A percentile compares a stretch with the other conserved stretches of the same genome.
Conservation (phyloP, 2,329 filamentous ascomycete genomes). For the Aspergillus quadrilineatus region DNA sequence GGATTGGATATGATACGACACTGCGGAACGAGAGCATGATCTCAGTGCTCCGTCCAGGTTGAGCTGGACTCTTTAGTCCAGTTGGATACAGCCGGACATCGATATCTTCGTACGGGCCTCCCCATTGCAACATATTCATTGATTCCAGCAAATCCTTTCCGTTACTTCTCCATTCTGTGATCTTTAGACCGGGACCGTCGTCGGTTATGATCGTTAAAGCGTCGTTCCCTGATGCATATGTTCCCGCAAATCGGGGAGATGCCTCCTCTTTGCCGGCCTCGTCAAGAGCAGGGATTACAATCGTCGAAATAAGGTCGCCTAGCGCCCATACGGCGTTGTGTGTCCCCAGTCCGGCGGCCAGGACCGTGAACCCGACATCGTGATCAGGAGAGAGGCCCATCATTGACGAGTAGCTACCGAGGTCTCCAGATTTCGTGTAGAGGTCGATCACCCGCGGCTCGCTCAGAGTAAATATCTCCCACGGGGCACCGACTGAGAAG, state of each 20-base stretch:
- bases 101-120: conserved; percentile 7
- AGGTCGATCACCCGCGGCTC: conserved; percentile 21
- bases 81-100: conserved; percentile 27
- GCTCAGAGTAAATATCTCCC: conserved; percentile 39
- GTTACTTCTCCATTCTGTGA: conserved; percentile 23
- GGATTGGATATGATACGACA: neutral
- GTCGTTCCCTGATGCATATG: conserved; percentile 19
- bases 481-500: conserved; percentile 45
- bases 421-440: conserved; percentile 28
- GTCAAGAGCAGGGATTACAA: conserved; percentile 23
- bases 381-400: conserved; percentile 29
- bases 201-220: conserved; percentile 24
- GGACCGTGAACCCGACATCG: conserved; percentile 24
- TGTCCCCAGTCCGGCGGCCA: conserved; percentile 20
- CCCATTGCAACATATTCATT: conserved; percentile 9
- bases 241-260: conserved; percentile 15
- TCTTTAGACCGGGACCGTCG: conserved; percentile 18
- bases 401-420: conserved; percentile 25
- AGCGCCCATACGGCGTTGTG: conserved; percentile 7
- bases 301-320: conserved; percentile 19
- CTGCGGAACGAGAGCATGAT: conserved; percentile 20
- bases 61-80: conserved; percentile 16
- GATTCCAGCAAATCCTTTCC: conserved; percentile 20
- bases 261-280: conserved; percentile 25
- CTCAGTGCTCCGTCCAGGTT: neutral